Conservation (phyloP, 1,139 yeast genomes). For the Zhuliangozyma blackwelliae region DNA sequence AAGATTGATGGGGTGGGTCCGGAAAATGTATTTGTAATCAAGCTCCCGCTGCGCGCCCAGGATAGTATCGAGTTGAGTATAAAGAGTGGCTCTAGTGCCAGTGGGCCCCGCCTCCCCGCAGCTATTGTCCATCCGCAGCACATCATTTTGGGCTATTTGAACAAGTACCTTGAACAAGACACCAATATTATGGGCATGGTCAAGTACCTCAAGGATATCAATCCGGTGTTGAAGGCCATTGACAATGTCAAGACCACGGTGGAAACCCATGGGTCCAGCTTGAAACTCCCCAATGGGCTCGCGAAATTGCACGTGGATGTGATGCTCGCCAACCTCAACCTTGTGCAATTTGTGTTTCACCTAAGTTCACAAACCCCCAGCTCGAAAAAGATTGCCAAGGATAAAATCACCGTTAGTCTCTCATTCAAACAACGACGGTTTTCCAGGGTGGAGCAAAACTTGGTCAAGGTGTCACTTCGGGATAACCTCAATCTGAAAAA, state of each 20-base stretch:
- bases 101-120: slow-evolving; percentile 2
- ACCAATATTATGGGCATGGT: slow-evolving; percentile 27
- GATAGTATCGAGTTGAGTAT: slow-evolving; percentile 13
- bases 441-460: slow-evolving; percentile 17
- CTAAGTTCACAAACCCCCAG: slow-evolving; percentile 26
- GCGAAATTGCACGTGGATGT: slow-evolving; percentile 30
- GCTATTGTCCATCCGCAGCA: slow-evolving; percentile 6
- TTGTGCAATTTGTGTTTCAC: slow-evolving; percentile 30
- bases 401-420: slow-evolving; percentile 29
- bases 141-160: slow-evolving; percentile 8
- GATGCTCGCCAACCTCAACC: slow-evolving; percentile 28
- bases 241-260: slow-evolving; percentile 11
- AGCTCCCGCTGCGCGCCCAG: slow-evolving; percentile 19
- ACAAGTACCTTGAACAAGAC: slow-evolving; percentile 3
- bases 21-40: slow-evolving; percentile 18
- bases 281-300: slow-evolving; percentile 29
- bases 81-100: too few species aligned
- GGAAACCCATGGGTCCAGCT: slow-evolving; percentile 8
- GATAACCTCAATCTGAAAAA: slow-evolving; percentile 38
- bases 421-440: slow-evolving; percentile 34
- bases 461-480: slow-evolving; percentile 29
- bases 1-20: slow-evolving; percentile 20
- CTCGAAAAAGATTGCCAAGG: slow-evolving; percentile 33
- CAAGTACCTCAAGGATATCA: slow-evolving; percentile 28
- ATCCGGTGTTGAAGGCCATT: slow-evolving; percentile 27